Base-by-base conservation (phyloP, 2,329 filamentous ascomycete genomes). In the Nothopassalora personata region DNA sequence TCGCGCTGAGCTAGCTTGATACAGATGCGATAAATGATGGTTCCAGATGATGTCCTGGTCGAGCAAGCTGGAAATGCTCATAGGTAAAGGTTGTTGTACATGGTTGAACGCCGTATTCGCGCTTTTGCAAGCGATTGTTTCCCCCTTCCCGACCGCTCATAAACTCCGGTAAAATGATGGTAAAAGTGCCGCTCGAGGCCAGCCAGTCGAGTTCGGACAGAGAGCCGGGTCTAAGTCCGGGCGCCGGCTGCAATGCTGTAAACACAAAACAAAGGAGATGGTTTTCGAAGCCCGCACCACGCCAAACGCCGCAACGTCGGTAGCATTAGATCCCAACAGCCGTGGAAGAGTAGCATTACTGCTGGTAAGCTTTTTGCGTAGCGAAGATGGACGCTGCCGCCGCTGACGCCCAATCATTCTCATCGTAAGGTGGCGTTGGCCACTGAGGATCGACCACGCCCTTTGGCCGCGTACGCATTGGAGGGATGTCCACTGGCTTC, bases 371-470 rank as follows among this genome's bases (percentile, higher is more conserved):
- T 31, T 81, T 86, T 64, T 88, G 84, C 55, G 87, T 87, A 55
- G 88, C 87, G 79, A 89, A 88, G 66, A 92, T 91, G 75, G 88
- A 91, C 5, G 90, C 88, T 10, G 91, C 85, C 31, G 90, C 89
- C 46, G 89, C 87, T 8, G 88, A 86, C 18, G 88, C 91, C 93
- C 92, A 97, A 72, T 96, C 92, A 63, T 87, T 86, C 68, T 96
- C 92, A 70, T 96, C 92, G 67, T 97, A 96, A 3, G 94, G 93
- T 23, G 94, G 94, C 15, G 94, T 97, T 3, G 92, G 93, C 88
- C 92, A 97, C 76, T 96, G 94, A 43, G 86, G 81, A 56, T 80
- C 71, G 34, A 72, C 75, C 23, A 79, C 76, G 57, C 77, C 71
- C 56, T 80, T 76, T 64, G 82, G 74, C 61, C 80, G 76, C 11